Conservation (phyloP, 108 stramenopile species). For the Cyclotella cryptica region DNA sequence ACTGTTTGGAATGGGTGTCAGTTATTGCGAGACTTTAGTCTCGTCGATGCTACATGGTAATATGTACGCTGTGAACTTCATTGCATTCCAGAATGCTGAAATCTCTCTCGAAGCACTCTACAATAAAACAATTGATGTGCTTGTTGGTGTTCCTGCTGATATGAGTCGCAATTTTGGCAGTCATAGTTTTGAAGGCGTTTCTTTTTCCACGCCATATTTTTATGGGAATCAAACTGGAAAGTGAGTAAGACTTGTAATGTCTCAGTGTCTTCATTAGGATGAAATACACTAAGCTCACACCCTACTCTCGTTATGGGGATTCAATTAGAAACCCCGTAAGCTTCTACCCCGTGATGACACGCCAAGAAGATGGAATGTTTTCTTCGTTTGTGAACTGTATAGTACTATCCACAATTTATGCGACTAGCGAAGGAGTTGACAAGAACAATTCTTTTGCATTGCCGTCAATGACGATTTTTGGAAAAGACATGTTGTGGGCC, state of each 20-base stretch:
- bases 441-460: slow-evolving; percentile 20
- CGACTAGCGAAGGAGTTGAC: slow-evolving; percentile 48
- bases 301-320: too few species aligned
- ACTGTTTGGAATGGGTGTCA: slow-evolving; percentile 52
- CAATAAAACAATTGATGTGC: slow-evolving; percentile 47
- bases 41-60: slow-evolving; percentile 34
- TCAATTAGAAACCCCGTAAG: slow-evolving; percentile 22
- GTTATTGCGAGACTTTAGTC: slow-evolving; percentile 51
- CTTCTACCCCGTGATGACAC: slow-evolving; percentile 45
- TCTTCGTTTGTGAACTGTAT: slow-evolving; percentile 60
- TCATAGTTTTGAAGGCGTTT: slow-evolving; percentile 34
- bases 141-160: slow-evolving; percentile 41
- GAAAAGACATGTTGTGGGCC: slow-evolving; percentile 7
- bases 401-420: slow-evolving; percentile 48
- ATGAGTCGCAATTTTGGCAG: slow-evolving; percentile 44
- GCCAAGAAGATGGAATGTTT: slow-evolving; percentile 53
- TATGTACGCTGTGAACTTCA: slow-evolving; percentile 30
- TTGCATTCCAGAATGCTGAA: slow-evolving; percentile 31
- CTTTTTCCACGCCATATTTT: slow-evolving; percentile 50
- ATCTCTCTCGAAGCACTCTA: slow-evolving; percentile 35
- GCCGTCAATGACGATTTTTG: slow-evolving; percentile 48
- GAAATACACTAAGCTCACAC: too few species aligned
- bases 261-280: too few species aligned
- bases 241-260: neutral
- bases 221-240: slow-evolving; percentile 39